Conservation (phyloP, 2,329 filamentous ascomycete genomes). For the Celoporthe dispersa region DNA sequence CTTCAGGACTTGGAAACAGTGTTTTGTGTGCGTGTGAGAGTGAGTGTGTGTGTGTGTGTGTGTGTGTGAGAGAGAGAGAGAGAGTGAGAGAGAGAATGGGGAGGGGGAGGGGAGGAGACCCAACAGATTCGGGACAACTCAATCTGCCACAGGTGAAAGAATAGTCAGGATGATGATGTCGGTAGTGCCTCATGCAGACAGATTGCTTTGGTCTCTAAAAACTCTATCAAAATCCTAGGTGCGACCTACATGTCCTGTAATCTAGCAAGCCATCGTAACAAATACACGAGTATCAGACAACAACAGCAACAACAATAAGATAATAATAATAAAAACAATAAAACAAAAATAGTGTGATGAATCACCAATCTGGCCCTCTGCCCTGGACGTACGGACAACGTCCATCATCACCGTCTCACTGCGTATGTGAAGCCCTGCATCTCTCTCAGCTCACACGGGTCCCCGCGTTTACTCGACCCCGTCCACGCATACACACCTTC, state of each 20-base stretch:
- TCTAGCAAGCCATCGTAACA: background rate
- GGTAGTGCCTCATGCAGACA: background rate
- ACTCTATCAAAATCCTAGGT: background rate
- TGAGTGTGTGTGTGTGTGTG: background rate
- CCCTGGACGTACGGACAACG: background rate
- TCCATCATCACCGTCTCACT: background rate
- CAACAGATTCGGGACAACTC: too few species aligned
- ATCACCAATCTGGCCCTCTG: background rate
- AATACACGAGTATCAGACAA: slow-evolving; percentile 5
- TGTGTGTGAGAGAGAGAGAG: background rate
- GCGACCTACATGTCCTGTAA: background rate
- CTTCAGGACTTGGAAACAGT: background rate
- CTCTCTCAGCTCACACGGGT: background rate
- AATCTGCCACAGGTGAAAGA: background rate
- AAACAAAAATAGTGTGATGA: background rate
- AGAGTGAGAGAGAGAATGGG: background rate
- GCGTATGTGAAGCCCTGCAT: background rate
- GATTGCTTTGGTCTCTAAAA: background rate
- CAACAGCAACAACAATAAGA: background rate
- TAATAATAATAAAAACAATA: background rate
- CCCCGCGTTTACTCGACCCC: background rate
- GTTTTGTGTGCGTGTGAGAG: background rate
- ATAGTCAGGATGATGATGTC: background rate
- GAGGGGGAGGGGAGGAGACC: too few species aligned
- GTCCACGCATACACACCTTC: background rate